Conservation (phyloP, 306 rosid genomes). For the barrel medic (Medicago truncatula) region MtrunA17r5.0-ANR NC_053048.1:50336501-50337000, state of each 20-base stretch:
- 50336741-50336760: neutral
- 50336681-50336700: too few species aligned
- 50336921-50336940: conserved; percentile 36
- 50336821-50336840: conserved; percentile 26
- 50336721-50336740: neutral
- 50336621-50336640: too few species aligned
- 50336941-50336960: conserved; percentile 39
- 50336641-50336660: too few species aligned
- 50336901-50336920: conserved; percentile 39
- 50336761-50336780: conserved; percentile 25
- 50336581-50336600: neutral
- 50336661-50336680: too few species aligned
- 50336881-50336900: conserved; percentile 45
- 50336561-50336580: neutral
- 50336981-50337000: conserved; percentile 43
- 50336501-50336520: neutral
- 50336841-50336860: conserved; percentile 36
- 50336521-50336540: neutral
- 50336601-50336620: too few species aligned
- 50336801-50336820: neutral
- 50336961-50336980: conserved; percentile 40
- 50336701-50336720: neutral
- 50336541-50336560: neutral
- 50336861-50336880: conserved; percentile 41
- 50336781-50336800: neutral